These are phyloP conservation scores for Ilex aquifolium DNA, from an alignment of 257 asterid genomes.

Conservation along the genomic window DNA sequence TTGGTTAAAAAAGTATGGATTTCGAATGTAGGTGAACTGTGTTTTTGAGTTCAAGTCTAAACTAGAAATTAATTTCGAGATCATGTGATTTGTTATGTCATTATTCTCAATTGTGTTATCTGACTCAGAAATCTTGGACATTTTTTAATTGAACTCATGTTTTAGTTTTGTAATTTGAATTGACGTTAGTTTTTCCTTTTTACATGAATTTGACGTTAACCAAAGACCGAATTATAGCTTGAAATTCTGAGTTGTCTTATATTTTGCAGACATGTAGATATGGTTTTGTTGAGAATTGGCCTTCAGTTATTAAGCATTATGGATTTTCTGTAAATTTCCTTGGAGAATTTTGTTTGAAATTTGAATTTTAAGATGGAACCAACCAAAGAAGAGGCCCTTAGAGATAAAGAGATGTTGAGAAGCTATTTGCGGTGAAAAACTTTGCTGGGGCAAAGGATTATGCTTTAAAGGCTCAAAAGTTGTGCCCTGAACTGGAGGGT, in stretches of 20 bases:
- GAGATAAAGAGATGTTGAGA: conserved; percentile 73
- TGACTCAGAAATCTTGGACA: no score
- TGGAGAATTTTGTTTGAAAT: conserved; percentile 11
- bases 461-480: conserved; percentile 78
- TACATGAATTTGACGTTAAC: no score
- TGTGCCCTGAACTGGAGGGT: conserved; percentile 85
- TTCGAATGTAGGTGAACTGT: not conserved
- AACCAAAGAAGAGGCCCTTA: conserved; percentile 58
- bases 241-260: not conserved
- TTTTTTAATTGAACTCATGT: no score
- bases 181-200: no score
- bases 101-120: not conserved
- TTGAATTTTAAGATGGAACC: conserved; percentile 49
- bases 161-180: no score
- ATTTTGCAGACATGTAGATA: conserved; percentile 14
- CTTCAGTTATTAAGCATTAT: conserved; percentile 8
- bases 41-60: conserved; percentile 2
- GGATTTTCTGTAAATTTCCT: conserved; percentile 19
- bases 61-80: conserved; percentile 1
- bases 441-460: conserved; percentile 53
- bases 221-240: not conserved
- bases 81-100: not conserved
- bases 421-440: conserved; percentile 61
- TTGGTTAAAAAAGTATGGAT: not conserved
- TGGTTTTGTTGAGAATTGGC: conserved; percentile 12